Evolutionary conservation across 768 basidiomycete species (phyloP).

Genomic region (Amanita rubescens): DNA sequence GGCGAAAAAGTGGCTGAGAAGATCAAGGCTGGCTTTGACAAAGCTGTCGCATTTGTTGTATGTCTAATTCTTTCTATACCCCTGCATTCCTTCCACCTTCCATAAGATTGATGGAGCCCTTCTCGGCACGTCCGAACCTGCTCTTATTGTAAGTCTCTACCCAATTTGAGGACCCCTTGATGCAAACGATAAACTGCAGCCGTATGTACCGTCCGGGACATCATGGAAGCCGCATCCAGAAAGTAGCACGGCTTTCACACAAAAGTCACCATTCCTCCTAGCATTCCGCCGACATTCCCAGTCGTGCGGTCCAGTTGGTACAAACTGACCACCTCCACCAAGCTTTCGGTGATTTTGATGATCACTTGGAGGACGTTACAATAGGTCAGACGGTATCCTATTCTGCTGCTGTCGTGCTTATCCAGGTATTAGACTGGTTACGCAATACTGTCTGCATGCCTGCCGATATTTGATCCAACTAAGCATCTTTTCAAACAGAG

Average conservation of each 20-base stretch:
- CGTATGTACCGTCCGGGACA: slow-evolving; percentile 37
- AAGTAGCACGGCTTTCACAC: slow-evolving; percentile 34
- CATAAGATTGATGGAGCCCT: slow-evolving; percentile 3
- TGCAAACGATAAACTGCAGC: slow-evolving; percentile 25
- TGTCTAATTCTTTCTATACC: slow-evolving; percentile 17
- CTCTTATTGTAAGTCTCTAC: slow-evolving; percentile 6
- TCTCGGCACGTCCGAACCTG: background rate
- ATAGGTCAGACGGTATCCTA: slow-evolving; percentile 32
- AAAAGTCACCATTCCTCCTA: slow-evolving; percentile 41
- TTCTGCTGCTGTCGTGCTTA: slow-evolving; percentile 9
- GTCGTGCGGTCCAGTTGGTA: slow-evolving; percentile 41
- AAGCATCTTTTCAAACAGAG: background rate
- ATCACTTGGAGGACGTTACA: slow-evolving; percentile 69
- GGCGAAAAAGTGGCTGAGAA: slow-evolving; percentile 56
- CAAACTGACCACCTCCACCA: slow-evolving; percentile 43
- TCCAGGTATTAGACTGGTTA: slow-evolving; percentile 31
- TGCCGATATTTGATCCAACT: slow-evolving; percentile 12
- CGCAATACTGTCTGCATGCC: slow-evolving; percentile 32
- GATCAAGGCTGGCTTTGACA: slow-evolving; percentile 44
- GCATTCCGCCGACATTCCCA: slow-evolving; percentile 36
- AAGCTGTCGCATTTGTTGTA: slow-evolving; percentile 66
- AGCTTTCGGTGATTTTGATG: slow-evolving; percentile 74
- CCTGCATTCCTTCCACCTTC: background rate
- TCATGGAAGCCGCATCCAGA: slow-evolving; percentile 42
- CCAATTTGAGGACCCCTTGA: background rate